phyloP scores from a whole-genome alignment of 2,329 filamentous ascomycete genomes.

The Decorospora gaudefroyi region DNA sequence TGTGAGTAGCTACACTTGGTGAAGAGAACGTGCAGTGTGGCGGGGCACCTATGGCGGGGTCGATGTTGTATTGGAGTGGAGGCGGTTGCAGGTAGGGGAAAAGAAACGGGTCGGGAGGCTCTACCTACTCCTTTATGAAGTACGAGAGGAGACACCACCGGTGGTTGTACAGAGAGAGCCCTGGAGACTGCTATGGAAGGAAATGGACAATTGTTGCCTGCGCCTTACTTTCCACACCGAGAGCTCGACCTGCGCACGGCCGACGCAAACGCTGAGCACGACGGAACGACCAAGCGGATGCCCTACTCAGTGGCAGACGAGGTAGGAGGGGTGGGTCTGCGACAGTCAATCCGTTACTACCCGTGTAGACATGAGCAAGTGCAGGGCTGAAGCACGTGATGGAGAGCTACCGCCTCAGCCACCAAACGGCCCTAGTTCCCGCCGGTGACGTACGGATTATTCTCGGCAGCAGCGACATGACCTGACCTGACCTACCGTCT shows the following conservation, averaged over 20 bases:
- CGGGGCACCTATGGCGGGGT: conserved; percentile 33
- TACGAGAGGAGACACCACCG: conserved; percentile 14
- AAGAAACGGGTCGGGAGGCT: not conserved
- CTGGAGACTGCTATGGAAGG: conserved; percentile 18
- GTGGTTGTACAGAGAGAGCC: conserved; percentile 18
- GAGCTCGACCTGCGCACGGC: conserved; percentile 16
- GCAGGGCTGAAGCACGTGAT: conserved; percentile 8
- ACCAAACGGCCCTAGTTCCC: conserved; percentile 1
- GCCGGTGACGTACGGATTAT: conserved; percentile 25
- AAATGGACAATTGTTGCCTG: conserved; percentile 28
- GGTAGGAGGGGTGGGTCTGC: too few species aligned
- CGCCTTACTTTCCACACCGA: conserved; percentile 11
- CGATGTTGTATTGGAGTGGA: conserved; percentile 3
- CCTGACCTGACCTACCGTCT: conserved; percentile 26
- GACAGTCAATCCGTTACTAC: too few species aligned
- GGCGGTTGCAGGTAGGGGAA: conserved; percentile 2
- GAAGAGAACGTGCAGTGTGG: conserved; percentile 22
- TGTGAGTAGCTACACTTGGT: conserved; percentile 2
- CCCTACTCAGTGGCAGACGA: too few species aligned
- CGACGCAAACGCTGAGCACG: not conserved
- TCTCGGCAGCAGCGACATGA: conserved; percentile 8
- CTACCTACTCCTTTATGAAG: too few species aligned
- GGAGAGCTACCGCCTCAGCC: not conserved
- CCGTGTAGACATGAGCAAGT: too few species aligned
- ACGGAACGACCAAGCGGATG: conserved; percentile 2